Evolutionary conservation across 768 basidiomycete genomes (phyloP).

Genomic region (Clitopilus passeckerianus): DNA sequence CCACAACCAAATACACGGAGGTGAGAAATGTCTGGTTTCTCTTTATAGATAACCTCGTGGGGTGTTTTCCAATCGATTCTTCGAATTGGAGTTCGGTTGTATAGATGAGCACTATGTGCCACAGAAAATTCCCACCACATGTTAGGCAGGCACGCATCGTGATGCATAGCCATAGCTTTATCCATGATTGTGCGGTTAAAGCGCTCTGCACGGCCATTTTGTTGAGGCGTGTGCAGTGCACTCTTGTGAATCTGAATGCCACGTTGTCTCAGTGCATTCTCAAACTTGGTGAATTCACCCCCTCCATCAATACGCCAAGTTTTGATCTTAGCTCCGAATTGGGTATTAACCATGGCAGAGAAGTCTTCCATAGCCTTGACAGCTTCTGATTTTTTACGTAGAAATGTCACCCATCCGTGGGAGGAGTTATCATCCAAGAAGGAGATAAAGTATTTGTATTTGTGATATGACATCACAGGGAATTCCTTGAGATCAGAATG

Average conservation of each 20-base stretch:
- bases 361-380: constrained; percentile 2
- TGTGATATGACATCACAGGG: constrained; percentile 11
- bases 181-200: constrained; percentile 8
- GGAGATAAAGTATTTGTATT: constrained; percentile 10
- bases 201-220: constrained; percentile 14
- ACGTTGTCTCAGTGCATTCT: neutral
- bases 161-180: neutral
- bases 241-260: neutral
- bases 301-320: constrained; percentile 9
- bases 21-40: constrained; percentile 1
- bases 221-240: constrained; percentile 9
- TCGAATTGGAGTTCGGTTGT: neutral
- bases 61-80: neutral
- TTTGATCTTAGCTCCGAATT: constrained; percentile 1
- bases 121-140: constrained; percentile 6
- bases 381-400: constrained; percentile 6
- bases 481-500: constrained; percentile 17
- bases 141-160: neutral
- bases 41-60: neutral
- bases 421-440: constrained; percentile 13
- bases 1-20: constrained; percentile 6
- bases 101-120: neutral
- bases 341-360: constrained; percentile 3
- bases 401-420: constrained; percentile 3
- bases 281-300: constrained; percentile 2